Evolutionary conservation across 2,329 filamentous ascomycete species (phyloP).

Genomic region (Trichoderma sp.): DNA sequence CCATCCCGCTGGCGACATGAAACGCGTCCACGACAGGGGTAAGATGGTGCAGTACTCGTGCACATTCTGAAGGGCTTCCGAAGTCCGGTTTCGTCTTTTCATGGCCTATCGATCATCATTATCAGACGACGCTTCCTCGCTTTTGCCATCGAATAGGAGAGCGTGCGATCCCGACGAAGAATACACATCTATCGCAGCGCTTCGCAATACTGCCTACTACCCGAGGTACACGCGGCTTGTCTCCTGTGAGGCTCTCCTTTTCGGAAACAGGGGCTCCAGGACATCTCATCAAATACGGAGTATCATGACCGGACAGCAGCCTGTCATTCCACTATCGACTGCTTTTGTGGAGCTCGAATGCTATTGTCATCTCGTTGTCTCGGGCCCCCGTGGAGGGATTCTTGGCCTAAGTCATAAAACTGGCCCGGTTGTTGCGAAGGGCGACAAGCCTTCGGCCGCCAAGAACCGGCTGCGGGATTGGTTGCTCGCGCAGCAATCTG

Average conservation of each 20-base stretch:
- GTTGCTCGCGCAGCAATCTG: not conserved
- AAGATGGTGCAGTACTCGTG: not conserved
- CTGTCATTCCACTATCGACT: constrained; percentile 14
- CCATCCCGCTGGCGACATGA: constrained; percentile 25
- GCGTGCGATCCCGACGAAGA: not conserved
- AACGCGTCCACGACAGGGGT: constrained; percentile 17
- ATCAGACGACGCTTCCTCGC: not conserved
- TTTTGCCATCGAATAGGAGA: not conserved
- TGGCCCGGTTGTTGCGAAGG: constrained; percentile 17
- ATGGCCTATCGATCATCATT: not conserved
- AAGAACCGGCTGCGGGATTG: constrained; percentile 2
- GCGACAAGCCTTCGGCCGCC: constrained; percentile 13
- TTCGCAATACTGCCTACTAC: not conserved
- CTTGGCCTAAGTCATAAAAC: constrained; percentile 26
- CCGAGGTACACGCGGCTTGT: not conserved
- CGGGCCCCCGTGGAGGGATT: constrained; percentile 17
- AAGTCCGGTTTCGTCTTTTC: not conserved
- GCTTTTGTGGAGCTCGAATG: constrained; percentile 17
- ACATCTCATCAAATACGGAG: constrained; percentile 12
- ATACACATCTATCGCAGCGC: not conserved
- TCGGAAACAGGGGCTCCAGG: not conserved
- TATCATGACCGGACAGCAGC: constrained; percentile 3
- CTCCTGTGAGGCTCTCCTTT: constrained; percentile 16
- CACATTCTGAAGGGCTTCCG: constrained; percentile 10
- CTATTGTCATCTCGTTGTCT: constrained; percentile 23